phyloP scores from a whole-genome alignment of 129 eudicot species.

The Erigeron canadensis region DNA sequence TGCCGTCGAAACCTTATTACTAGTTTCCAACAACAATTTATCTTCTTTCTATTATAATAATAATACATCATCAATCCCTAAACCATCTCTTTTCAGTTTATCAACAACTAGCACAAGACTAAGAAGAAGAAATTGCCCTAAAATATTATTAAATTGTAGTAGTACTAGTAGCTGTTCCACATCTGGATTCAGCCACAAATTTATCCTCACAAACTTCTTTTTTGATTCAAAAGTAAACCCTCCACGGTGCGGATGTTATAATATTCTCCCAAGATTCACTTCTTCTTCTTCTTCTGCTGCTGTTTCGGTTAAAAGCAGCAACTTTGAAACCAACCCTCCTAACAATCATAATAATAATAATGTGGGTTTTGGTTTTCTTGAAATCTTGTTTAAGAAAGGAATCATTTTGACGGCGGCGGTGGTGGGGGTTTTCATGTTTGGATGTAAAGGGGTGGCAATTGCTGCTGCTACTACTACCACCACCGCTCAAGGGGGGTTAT shows the following conservation, averaged over 20 bases:
- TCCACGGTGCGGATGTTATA: neutral
- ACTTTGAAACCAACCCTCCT: neutral
- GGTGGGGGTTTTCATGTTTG: slow-evolving; percentile 38
- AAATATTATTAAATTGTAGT: slow-evolving; percentile 22
- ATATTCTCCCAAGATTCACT: too few relatives aligned
- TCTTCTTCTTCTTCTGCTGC: neutral
- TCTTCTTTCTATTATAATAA: neutral
- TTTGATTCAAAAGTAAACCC: slow-evolving; percentile 18
- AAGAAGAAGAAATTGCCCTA: slow-evolving; percentile 7
- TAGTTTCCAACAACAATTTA: slow-evolving; percentile 24
- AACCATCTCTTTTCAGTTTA: slow-evolving; percentile 26
- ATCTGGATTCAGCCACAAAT: slow-evolving; percentile 15
- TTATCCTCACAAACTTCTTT: slow-evolving; percentile 9
- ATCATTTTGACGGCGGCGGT: slow-evolving; percentile 54
- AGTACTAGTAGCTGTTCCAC: neutral
- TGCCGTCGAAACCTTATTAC: slow-evolving; percentile 35
- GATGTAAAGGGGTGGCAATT: slow-evolving; percentile 44
- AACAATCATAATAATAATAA: neutral
- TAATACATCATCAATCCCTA: slow-evolving; percentile 19
- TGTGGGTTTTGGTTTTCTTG: slow-evolving; percentile 27
- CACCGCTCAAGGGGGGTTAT: slow-evolving; percentile 48
- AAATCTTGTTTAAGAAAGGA: slow-evolving; percentile 44
- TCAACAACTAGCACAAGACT: neutral
- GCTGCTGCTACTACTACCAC: slow-evolving; percentile 45
- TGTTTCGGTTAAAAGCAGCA: slow-evolving; percentile 29